Base-by-base conservation (phyloP, 2,329 filamentous ascomycete genomes). In the Dichotomopilus funicola region DNA sequence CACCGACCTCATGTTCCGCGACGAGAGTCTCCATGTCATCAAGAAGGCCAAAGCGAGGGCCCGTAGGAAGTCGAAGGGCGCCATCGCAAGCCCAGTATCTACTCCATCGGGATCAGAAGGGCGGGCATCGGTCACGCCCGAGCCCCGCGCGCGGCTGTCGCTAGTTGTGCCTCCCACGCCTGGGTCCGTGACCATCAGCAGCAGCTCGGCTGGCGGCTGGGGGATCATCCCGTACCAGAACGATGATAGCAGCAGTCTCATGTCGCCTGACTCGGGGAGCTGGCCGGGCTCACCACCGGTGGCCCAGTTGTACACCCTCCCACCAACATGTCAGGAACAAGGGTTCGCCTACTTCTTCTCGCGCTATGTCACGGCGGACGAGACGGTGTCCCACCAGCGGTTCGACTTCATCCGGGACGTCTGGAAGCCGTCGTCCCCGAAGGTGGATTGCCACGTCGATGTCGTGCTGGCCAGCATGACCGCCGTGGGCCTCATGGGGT, bases 1-100 rank as follows among this genome's bases (percentile, higher is more conserved):
- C 49, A 73, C 79, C 42, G 79, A 82, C 60, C 72, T 82, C 58
- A 80, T 82, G 72, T 82, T 82, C 61, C 75, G 79, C 43, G 77
- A 82, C 62, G 77, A 82, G 65, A 82, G 76, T 59, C 74, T 72
- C 36, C 77, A 79, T 63, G 78, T 82, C 54, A 78, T 78, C 61
- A 74, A 75, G 61, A 80, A 78, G 67, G 76, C 75, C 46, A 73
- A 71, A 55, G 70, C 70, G n/a, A 67, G 65, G 50, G 62, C 64
- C 31, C 64, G 65, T 5, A 67, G 66, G 61, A 69, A 65, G 65
- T 49, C 59, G 1, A 59, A 55, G 1, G 54, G 54, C 42, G 41
- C 56, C 34, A 48, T 53, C 50, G n/a, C 53, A 53, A 57, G 42
- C 6, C 51, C 59, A 5, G 63, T 63, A 19, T 53, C 60, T 1